These are phyloP conservation scores for Arabidopsis lyrata DNA, from an alignment of 441 rosid genomes.

Conservation along the genomic window DNA sequence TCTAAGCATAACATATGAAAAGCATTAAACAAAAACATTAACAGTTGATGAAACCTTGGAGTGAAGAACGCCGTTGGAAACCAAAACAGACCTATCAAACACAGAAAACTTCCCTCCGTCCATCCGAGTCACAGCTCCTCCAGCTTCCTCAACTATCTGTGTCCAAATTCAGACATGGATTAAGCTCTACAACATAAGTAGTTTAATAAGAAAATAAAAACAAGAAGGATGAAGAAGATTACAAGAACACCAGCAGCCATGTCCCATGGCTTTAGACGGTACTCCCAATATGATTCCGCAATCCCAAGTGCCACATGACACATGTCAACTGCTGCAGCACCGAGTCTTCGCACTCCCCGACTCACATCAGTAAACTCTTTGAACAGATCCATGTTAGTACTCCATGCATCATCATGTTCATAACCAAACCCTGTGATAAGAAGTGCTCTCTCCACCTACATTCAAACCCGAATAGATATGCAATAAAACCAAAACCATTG, in stretches of 20 bases:
- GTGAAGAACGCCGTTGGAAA: conserved; percentile 81
- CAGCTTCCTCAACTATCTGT: conserved; percentile 94
- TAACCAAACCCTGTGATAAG: conserved; percentile 97
- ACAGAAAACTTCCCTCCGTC: conserved; percentile 83
- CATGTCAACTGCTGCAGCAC: conserved; percentile 99
- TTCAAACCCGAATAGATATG: conserved; percentile 5
- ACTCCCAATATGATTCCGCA: conserved; percentile 94
- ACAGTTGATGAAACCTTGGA: conserved; percentile 57
- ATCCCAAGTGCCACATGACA: conserved; percentile 96
- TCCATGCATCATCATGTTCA: conserved; percentile 94
- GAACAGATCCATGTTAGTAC: conserved; percentile 87
- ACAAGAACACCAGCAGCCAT: conserved; percentile 99
- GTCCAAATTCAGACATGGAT: conserved; percentile 11
- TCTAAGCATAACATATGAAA: conserved; percentile 2
- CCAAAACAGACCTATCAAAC: conserved; percentile 88
- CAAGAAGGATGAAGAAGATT: conserved; percentile 25
- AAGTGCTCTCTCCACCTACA: conserved; percentile 91
- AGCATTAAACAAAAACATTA: not conserved
- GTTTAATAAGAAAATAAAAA: conserved; percentile 3
- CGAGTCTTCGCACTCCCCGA: conserved; percentile 95
- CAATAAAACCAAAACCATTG: conserved; percentile 10
- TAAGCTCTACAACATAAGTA: conserved; percentile 21
- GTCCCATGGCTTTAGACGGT: conserved; percentile 98
- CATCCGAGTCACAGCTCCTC: conserved; percentile 84
- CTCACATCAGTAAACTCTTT: conserved; percentile 94